Evolutionary conservation across 176 grass and related monocot genomes (phyloP), one percentile per base, ranked within the genome.

Genomic region (Oryza rufipogon): DNA sequence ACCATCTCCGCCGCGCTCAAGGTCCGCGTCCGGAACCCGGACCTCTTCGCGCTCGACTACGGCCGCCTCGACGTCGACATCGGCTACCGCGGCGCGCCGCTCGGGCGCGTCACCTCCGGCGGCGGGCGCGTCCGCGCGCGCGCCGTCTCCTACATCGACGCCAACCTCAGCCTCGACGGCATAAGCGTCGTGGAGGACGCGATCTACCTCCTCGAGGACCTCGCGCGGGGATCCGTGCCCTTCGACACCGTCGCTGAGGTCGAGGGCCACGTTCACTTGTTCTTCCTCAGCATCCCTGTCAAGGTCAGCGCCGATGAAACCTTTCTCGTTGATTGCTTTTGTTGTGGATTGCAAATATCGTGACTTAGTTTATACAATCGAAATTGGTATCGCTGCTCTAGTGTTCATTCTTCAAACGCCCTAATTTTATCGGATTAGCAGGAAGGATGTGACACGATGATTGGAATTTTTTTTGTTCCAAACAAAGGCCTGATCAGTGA

Each of bases 141-240:
- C 41, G 91, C 81, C 0, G 82, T 86, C 19, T 97, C 94, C 11
- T 91, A 94, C 80, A 34, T 97, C 71, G 85, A 97, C 54, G 89
- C 94, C 9, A 69, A 94, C 28, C 87, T 97, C 77, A 32, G 65
- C 26, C 82, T 97, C 58, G 61, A 94, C 75, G 89, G 89, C 3
- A 88, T 94, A 9, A 77, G 85, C 61, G 87, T 97, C 34, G 71
- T 92, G 17, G 85, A 87, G 86, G 89, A 97, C 66, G 85, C 88
- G 7, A 61, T 97, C 83, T 94, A 92, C 83, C 88, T 97, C 51
- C 81, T 97, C 75, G 90, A 94, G 89, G 94, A 97, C 70, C 85
- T 94, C 45, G 73, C 80, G 0, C 36, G 84, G 45, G 94, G 92
- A 0, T 97, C 92, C 4, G 77, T 97, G 44, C 92, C 94, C 11